phyloP scores from a whole-genome alignment of 2,329 filamentous ascomycete genomes.

The Stagonosporopsis tanaceti region DNA sequence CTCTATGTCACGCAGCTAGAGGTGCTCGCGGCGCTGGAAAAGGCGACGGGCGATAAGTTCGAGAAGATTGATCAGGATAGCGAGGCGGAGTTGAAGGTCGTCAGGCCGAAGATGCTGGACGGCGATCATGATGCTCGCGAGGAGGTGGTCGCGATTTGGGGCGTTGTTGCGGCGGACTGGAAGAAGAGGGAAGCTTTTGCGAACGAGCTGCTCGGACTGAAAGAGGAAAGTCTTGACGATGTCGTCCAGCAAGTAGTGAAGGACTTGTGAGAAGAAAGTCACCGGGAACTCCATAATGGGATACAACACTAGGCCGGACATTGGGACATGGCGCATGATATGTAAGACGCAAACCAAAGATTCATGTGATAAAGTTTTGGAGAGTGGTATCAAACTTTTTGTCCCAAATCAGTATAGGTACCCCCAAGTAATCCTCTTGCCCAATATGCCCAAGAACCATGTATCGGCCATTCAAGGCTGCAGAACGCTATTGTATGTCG shows the following conservation, averaged over 20 bases:
- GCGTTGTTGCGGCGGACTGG: conserved; percentile 47
- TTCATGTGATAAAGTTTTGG: not conserved
- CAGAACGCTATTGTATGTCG: no score
- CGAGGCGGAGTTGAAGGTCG: conserved; percentile 34
- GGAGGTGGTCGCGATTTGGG: conserved; percentile 46
- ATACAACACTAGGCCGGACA: not conserved
- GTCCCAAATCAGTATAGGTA: not conserved
- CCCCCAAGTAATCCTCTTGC: not conserved
- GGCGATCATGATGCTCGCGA: conserved; percentile 44
- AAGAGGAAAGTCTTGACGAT: conserved; percentile 43
- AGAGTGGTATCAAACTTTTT: not conserved
- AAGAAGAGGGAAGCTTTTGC: conserved; percentile 41
- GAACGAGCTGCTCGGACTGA: conserved; percentile 42
- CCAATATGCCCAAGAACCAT: no score
- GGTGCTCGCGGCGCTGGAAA: conserved; percentile 63
- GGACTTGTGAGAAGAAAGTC: conserved; percentile 14
- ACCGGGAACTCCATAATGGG: not conserved
- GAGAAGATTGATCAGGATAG: conserved; percentile 54
- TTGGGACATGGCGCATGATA: not conserved
- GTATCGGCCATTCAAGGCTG: not conserved
- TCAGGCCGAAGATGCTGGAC: conserved; percentile 43
- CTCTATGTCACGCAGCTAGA: conserved; percentile 67
- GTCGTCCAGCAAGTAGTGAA: conserved; percentile 38
- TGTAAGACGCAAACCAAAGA: not conserved
- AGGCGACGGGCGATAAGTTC: conserved; percentile 61